These are phyloP conservation scores for Phytopythium cucurbitacearum DNA, from an alignment of 352 stramenopile species.

Conservation along the genomic window DNA sequence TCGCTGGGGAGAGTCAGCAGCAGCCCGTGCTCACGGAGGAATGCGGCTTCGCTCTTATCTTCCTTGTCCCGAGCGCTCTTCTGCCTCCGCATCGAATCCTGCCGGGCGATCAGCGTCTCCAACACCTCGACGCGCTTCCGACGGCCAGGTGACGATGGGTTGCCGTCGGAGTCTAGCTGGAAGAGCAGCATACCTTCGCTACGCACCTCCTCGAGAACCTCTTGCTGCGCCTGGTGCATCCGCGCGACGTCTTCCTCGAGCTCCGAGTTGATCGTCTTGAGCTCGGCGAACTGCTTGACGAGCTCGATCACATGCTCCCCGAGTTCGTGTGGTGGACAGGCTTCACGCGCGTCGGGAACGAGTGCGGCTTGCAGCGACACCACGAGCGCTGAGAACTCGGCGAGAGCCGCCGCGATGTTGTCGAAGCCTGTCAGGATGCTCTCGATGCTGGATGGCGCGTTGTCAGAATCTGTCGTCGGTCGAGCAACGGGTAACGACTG, in stretches of 20 bases:
- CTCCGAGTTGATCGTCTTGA: conserved; percentile 13
- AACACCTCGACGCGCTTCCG: conserved; percentile 21
- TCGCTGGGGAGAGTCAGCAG: neutral
- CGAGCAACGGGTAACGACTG: neutral
- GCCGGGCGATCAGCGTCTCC: conserved; percentile 11
- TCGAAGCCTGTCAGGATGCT: neutral
- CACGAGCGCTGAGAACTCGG: conserved; percentile 1
- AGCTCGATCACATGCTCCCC: conserved; percentile 15
- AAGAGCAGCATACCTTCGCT: conserved; percentile 22
- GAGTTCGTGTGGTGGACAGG: conserved; percentile 11
- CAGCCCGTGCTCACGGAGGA: conserved; percentile 17
- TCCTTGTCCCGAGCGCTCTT: conserved; percentile 9
- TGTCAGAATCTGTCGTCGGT: no score
- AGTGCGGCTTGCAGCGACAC: neutral
- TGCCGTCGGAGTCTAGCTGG: conserved; percentile 7
- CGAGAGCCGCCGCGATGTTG: neutral
- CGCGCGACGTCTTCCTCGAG: conserved; percentile 14
- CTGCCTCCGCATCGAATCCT: conserved; percentile 3
- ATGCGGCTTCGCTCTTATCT: conserved; percentile 8
- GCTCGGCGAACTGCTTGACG: conserved; percentile 25
- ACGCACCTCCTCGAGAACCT: conserved; percentile 15
- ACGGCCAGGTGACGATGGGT: neutral
- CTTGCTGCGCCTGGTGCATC: conserved; percentile 13
- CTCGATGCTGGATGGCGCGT: neutral
- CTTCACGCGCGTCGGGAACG: neutral